These are phyloP conservation scores for Spongospora subterranea DNA, from an alignment of 208 protist species.

Conservation along the genomic window DNA sequence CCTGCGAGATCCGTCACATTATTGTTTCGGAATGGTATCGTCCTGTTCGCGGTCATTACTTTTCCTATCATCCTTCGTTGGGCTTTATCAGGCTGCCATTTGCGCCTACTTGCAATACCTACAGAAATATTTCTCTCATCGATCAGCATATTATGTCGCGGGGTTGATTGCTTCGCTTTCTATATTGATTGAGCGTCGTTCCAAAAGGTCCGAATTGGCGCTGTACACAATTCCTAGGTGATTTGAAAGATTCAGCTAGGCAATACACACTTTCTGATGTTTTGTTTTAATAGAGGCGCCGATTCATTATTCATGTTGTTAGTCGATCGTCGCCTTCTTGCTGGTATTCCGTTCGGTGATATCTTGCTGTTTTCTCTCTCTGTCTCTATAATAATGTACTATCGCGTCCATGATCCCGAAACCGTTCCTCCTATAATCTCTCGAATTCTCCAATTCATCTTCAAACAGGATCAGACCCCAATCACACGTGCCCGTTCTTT, in stretches of 20 bases:
- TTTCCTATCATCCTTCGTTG: slow-evolving; percentile 24
- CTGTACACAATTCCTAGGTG: slow-evolving; percentile 10
- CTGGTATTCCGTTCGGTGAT: slow-evolving; percentile 12
- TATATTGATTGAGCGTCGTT: not conserved
- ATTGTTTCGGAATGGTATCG: not conserved
- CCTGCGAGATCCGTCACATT: not conserved
- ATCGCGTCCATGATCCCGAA: not conserved
- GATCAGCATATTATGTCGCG: not conserved
- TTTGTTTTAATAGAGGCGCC: not conserved
- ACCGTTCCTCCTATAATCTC: slow-evolving; percentile 36
- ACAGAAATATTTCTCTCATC: not conserved
- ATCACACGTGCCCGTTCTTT: not conserved
- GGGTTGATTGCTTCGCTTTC: slow-evolving; percentile 22
- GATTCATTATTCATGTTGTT: slow-evolving; percentile 49
- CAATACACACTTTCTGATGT: not conserved
- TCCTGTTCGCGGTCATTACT: not conserved
- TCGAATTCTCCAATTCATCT: slow-evolving; percentile 40
- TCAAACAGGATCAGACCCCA: not conserved
- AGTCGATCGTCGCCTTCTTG: slow-evolving; percentile 45
- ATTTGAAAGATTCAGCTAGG: not conserved
- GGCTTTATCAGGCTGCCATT: not conserved
- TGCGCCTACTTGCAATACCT: not conserved
- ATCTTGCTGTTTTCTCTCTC: slow-evolving; percentile 35
- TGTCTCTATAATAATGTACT: slow-evolving; percentile 5
- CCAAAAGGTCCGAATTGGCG: not conserved